phyloP scores from a whole-genome alignment of 1,284 basidiomycete species.

The Tetrapyrgos nigripes region DNA sequence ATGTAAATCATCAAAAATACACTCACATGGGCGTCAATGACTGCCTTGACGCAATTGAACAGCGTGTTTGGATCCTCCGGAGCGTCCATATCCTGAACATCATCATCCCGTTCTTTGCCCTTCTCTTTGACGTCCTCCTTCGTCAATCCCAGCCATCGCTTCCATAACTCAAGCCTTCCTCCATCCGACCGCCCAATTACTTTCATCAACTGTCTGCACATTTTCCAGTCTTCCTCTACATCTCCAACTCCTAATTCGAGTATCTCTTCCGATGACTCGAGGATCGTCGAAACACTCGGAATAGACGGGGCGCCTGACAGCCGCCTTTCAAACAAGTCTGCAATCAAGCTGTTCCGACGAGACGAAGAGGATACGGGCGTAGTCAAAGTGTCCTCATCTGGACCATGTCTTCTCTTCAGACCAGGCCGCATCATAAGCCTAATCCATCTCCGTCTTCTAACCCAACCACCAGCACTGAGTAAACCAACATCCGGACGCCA shows the following conservation, averaged over 20 bases:
- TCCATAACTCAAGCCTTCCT: conserved; percentile 75
- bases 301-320: background rate
- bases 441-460: conserved; percentile 78
- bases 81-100: conserved; percentile 37
- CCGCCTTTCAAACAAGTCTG: background rate
- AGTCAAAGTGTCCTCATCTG: conserved; percentile 13
- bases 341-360: conserved; percentile 8
- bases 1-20: background rate
- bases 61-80: conserved; percentile 35
- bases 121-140: conserved; percentile 23
- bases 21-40: conserved; percentile 68
- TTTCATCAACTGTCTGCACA: conserved; percentile 59
- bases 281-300: conserved; percentile 12
- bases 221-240: conserved; percentile 63
- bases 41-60: conserved; percentile 49
- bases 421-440: conserved; percentile 79
- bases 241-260: conserved; percentile 50
- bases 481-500: conserved; percentile 70
- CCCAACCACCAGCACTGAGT: conserved; percentile 70
- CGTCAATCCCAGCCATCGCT: conserved; percentile 58
- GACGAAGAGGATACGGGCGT: conserved; percentile 23
- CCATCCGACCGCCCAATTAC: conserved; percentile 62
- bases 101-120: conserved; percentile 53
- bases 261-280: conserved; percentile 1
- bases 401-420: conserved; percentile 17